Evolutionary conservation across 345 rosid genomes (phyloP).

Genomic region (Microcos paniculata): DNA sequence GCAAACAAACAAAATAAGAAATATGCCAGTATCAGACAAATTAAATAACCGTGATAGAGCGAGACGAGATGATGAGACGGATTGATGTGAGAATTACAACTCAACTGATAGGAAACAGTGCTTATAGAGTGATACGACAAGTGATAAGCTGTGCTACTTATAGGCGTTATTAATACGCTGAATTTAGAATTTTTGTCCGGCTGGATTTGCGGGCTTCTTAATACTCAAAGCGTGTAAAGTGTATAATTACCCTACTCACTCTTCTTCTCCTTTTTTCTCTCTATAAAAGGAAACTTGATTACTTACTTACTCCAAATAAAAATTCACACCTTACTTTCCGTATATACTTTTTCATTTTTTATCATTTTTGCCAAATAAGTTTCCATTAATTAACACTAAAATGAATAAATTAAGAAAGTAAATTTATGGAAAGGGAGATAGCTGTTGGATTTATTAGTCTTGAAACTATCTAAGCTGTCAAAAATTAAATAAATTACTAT

Average conservation of each 20-base stretch:
- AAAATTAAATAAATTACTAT: too few relatives aligned
- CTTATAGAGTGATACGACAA: neutral
- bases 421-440: too few relatives aligned
- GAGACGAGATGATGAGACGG: constrained; percentile 37
- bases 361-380: neutral
- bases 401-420: too few relatives aligned
- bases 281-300: neutral
- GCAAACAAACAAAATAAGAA: neutral
- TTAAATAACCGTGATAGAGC: constrained; percentile 31
- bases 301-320: neutral
- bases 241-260: neutral
- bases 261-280: too few relatives aligned
- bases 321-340: neutral
- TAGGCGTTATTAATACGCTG: neutral
- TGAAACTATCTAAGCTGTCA: too few relatives aligned
- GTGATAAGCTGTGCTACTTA: neutral
- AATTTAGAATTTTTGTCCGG: neutral
- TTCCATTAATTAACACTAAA: too few relatives aligned
- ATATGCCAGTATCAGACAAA: constrained; percentile 29
- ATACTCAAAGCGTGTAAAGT: too few relatives aligned
- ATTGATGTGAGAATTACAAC: neutral
- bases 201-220: neutral
- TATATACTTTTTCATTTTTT: too few relatives aligned
- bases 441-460: too few relatives aligned
- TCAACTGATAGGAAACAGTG: accelerated